A percentile compares a stretch with the other conserved stretches of the same genome.
These are phyloP conservation scores for Clitopilus hobsonii DNA, from an alignment of 768 basidiomycete genomes.

Conservation along the genomic window DNA sequence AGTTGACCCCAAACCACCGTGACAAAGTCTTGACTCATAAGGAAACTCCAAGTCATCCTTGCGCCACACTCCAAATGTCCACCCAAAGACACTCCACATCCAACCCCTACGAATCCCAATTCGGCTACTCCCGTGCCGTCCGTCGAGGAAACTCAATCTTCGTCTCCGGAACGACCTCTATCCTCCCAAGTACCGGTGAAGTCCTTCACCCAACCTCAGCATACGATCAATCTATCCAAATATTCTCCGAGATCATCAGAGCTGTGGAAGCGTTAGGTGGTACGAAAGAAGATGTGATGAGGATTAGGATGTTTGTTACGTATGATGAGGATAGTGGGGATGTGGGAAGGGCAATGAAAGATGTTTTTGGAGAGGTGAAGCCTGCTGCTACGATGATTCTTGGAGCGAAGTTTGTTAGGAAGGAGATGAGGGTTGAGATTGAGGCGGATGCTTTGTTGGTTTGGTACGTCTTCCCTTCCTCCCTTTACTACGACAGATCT, in stretches of 20 bases:
- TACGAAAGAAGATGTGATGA: constrained; percentile 35
- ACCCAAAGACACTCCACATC: constrained; percentile 23
- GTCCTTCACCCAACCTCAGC: constrained; percentile 40
- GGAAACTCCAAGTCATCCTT: no score
- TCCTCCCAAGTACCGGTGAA: constrained; percentile 32
- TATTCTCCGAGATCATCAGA: constrained; percentile 38
- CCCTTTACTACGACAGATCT: no score
- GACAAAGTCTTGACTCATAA: no score
- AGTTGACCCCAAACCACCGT: no score
- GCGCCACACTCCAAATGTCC: no score
- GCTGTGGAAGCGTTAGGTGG: constrained; percentile 42
- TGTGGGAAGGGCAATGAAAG: constrained; percentile 36
- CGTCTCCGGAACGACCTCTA: constrained; percentile 49
- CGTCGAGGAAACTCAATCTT: constrained; percentile 49
- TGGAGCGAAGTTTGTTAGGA: constrained; percentile 38
- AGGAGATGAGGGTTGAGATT: constrained; percentile 51
- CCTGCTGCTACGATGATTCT: constrained; percentile 53
- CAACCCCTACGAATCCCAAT: constrained; percentile 47
- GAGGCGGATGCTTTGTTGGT: constrained; percentile 44
- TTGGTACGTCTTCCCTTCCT: background rate
- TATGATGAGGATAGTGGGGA: constrained; percentile 31
- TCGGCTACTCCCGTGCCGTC: constrained; percentile 49
- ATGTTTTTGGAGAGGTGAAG: constrained; percentile 33
- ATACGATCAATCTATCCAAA: constrained; percentile 37
- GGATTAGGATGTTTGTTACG: constrained; percentile 47